Base-by-base conservation (phyloP, 2,329 filamentous ascomycete species). In the Hypoxylon sp. region DNA sequence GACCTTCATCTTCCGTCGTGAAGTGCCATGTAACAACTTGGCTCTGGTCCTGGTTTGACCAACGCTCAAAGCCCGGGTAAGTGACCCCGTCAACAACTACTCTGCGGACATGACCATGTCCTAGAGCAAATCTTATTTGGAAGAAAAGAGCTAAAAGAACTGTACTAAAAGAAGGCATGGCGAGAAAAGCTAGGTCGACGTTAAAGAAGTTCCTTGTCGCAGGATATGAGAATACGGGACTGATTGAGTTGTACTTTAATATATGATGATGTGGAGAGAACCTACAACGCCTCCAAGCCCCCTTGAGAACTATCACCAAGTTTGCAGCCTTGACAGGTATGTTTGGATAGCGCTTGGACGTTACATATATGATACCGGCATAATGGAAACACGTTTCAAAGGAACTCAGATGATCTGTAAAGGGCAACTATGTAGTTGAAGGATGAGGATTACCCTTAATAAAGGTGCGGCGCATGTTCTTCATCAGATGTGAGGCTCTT, bases 41-140 rank as follows among this genome's bases (percentile, higher is more conserved):
- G 21, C 66, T 73, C 36, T 75, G 65, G 62, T 77, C 73, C 53
- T 73, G 17, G 30, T 46, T 49, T 28, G 80, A 79, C 64, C 79
- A 79, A 60, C 80, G 79, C 70, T 73, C 70, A 38, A 43, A 74
- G 2, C 72, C 72, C 2, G 60, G 64, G 34, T 72, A 74, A 6
- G 64, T 55, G 13, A 60, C 45, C 13, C 68, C 71, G 30, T 70
- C 43, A n/a, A 59, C 64, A 28, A 73, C 49, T 7, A 72, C 67
- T 38, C 67, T 64, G 17, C 62, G 63, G n/a, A 74, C 63, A 50
- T 74, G 72, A 14, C 72, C 72, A 13, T 74, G 72, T 6, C 65
- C 69, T 13, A 63, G 49, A 2, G 67, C 70, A 4, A 30, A 36
- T 5, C 56, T 49, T 3, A 60, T 48, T 14, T 55, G 57, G 28